phyloP scores from a whole-genome alignment of 192 early-diverging fungal species.

The Coemansia sp. region DNA sequence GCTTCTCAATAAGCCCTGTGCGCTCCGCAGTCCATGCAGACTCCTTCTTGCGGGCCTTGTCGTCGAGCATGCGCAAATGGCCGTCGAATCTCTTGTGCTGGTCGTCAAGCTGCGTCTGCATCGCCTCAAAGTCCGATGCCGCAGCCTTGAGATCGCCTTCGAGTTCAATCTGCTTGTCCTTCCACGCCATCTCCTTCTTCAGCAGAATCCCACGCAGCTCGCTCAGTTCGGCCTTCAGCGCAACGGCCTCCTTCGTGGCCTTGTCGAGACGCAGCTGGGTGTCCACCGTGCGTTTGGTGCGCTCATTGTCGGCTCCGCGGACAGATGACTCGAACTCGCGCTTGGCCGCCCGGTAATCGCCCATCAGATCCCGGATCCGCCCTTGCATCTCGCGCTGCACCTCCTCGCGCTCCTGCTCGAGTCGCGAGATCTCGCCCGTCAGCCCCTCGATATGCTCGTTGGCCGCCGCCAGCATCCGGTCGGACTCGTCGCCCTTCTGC shows the following conservation, averaged over 20 bases:
- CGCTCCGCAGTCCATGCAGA: slow-evolving; percentile 40
- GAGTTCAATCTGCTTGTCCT: slow-evolving; percentile 34
- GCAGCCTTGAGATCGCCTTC: slow-evolving; percentile 39
- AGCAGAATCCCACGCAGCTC: slow-evolving; percentile 49
- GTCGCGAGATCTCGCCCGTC: slow-evolving; percentile 34
- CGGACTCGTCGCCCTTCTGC: slow-evolving; percentile 33
- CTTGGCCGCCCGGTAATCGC: slow-evolving; percentile 37
- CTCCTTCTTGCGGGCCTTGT: slow-evolving; percentile 25
- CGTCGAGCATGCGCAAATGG: slow-evolving; percentile 14
- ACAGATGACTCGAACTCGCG: slow-evolving; percentile 42
- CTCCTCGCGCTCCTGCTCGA: slow-evolving; percentile 42
- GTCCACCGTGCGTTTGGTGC: slow-evolving; percentile 29
- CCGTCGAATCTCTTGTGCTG: slow-evolving; percentile 14
- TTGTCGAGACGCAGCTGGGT: slow-evolving; percentile 35
- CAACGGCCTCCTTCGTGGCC: slow-evolving; percentile 30
- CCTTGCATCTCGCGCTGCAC: slow-evolving; percentile 43
- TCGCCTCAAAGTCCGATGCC: slow-evolving; percentile 38
- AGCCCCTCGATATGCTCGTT: slow-evolving; percentile 34
- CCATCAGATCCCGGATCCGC: slow-evolving; percentile 37
- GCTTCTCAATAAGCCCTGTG: slow-evolving; percentile 34
- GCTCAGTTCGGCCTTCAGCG: slow-evolving; percentile 36
- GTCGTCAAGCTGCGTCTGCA: slow-evolving; percentile 27
- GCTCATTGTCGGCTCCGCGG: slow-evolving; percentile 37
- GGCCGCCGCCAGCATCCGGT: slow-evolving; percentile 36
- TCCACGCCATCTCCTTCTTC: slow-evolving; percentile 47